Conservation (phyloP, 257 asterid genomes). For the Primulina eburnea region DNA sequence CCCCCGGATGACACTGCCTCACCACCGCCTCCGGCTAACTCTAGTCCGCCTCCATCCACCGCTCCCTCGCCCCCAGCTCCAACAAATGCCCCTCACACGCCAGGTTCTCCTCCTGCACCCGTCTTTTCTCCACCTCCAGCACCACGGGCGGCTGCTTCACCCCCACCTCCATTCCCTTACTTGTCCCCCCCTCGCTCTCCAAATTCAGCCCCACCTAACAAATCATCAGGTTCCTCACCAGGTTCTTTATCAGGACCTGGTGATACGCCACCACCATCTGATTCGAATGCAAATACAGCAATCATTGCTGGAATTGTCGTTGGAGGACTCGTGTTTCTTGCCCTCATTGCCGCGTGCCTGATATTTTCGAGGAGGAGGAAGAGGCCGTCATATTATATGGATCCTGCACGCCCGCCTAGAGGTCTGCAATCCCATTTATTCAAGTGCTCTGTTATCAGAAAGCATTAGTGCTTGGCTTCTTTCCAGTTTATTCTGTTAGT, state of each 20-base stretch:
- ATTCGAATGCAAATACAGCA: background rate
- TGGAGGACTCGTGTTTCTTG: constrained; percentile 37
- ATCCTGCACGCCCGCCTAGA: constrained; percentile 29
- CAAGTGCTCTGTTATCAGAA: too few relatives aligned
- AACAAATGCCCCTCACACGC: background rate
- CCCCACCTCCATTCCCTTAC: constrained; percentile 16
- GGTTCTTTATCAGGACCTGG: background rate
- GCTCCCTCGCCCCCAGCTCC: constrained; percentile 17
- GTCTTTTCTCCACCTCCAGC: constrained; percentile 29
- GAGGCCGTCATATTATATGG: constrained; percentile 35
- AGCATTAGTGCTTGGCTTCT: too few relatives aligned
- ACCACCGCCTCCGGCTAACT: background rate
- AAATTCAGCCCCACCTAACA: background rate
- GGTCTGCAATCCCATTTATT: constrained; percentile 24
- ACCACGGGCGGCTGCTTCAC: constrained; percentile 5
- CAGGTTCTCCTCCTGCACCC: constrained; percentile 25
- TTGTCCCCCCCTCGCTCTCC: constrained; percentile 14
- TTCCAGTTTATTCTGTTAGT: too few relatives aligned
- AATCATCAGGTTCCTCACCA: background rate
- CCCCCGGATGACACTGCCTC: constrained; percentile 14
- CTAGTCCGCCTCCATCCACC: too few relatives aligned
- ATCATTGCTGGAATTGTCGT: constrained; percentile 30
- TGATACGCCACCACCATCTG: background rate
- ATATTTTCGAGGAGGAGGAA: constrained; percentile 33
- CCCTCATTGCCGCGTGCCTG: constrained; percentile 32